Percentiles rank a stretch among this genome's conserved stretches.
Conservation (phyloP, 2,329 filamentous ascomycete species). For the Albophoma yamanashiensis region DNA sequence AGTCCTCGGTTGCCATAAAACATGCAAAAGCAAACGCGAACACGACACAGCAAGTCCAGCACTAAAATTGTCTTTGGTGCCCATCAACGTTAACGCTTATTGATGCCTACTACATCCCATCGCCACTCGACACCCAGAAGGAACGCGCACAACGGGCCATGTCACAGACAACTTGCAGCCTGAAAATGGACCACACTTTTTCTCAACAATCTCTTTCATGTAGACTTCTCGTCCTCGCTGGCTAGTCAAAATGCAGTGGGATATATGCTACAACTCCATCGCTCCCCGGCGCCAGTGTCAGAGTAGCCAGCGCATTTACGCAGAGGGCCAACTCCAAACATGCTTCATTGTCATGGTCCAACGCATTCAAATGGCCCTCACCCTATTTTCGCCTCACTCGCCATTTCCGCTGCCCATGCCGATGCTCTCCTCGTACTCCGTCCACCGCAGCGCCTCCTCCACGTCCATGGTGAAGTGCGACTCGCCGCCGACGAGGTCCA, state of each 20-base stretch:
- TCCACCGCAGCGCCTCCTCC: constrained; percentile 71
- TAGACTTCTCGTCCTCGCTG: neutral
- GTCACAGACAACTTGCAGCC: neutral
- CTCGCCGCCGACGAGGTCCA: constrained; percentile 69
- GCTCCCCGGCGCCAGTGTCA: neutral
- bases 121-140: neutral
- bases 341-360: neutral
- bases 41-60: no score
- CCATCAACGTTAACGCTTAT: no score
- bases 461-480: constrained; percentile 73
- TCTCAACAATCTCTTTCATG: neutral
- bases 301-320: neutral
- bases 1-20: no score
- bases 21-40: no score
- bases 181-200: neutral
- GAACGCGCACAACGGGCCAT: neutral
- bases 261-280: neutral
- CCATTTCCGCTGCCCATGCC: constrained; percentile 9
- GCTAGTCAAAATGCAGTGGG: neutral
- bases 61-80: no score
- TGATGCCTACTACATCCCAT: neutral
- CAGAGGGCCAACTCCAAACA: neutral
- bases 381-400: constrained; percentile 3
- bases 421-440: constrained; percentile 56
- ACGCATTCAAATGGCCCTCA: neutral